Conservation (phyloP, 1,284 basidiomycete species). For the Cutaneotrichosporon cutaneum region DNA sequence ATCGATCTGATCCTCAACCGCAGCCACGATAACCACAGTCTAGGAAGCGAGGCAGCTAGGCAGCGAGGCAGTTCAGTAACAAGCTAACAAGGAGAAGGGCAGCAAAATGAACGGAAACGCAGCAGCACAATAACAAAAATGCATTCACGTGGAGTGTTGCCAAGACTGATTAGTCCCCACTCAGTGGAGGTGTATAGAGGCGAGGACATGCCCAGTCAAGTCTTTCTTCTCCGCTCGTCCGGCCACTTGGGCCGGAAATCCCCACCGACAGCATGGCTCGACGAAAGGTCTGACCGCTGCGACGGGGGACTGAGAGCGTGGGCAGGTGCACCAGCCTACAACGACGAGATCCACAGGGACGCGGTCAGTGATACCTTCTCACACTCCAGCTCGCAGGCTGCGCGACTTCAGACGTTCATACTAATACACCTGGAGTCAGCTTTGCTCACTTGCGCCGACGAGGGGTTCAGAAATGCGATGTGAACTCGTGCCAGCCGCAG, state of each 20-base stretch:
- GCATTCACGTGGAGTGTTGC: constrained; percentile 28
- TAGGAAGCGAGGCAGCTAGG: too few relatives aligned
- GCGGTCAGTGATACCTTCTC: neutral
- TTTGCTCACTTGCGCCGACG: neutral
- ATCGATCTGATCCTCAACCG: too few relatives aligned
- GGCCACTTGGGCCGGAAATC: constrained; percentile 20
- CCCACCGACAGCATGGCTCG: constrained; percentile 32
- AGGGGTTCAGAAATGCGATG: constrained; percentile 36
- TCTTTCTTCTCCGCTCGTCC: constrained; percentile 36
- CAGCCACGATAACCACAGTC: too few relatives aligned
- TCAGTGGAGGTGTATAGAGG: constrained; percentile 37
- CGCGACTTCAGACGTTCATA: too few relatives aligned
- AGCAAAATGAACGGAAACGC: neutral
- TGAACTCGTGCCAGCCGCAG: constrained; percentile 34
- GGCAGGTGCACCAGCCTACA: too few relatives aligned
- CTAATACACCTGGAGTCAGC: constrained; percentile 6
- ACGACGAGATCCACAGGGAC: neutral
- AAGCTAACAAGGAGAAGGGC: neutral
- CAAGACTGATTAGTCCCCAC: constrained; percentile 47
- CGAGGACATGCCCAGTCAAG: constrained; percentile 46
- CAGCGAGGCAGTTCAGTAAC: neutral
- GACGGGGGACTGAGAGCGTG: constrained; percentile 44
- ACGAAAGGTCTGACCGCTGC: constrained; percentile 38
- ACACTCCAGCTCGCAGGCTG: neutral
- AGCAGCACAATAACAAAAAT: constrained; percentile 3